Evolutionary conservation across 768 basidiomycete species (phyloP).

Genomic region (Rhodosporidiobolus sp.): DNA sequence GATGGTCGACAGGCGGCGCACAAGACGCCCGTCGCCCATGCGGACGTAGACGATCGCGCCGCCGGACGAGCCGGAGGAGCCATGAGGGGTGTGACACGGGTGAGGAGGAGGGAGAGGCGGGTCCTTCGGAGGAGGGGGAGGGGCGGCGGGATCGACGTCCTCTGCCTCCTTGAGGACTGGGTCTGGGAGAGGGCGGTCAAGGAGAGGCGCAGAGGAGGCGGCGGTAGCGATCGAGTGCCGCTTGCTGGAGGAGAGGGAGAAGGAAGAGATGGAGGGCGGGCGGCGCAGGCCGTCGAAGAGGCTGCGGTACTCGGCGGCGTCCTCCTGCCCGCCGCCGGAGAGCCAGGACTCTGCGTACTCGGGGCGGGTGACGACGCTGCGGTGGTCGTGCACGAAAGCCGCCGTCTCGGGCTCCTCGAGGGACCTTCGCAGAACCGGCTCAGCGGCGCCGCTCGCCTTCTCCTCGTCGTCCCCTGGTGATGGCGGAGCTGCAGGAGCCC

Average conservation of each 20-base stretch:
- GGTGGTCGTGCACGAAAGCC: no score
- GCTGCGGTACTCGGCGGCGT: neutral
- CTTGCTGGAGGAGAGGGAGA: neutral
- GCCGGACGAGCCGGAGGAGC: constrained; percentile 10
- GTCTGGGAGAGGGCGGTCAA: neutral
- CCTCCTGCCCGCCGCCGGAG: no score
- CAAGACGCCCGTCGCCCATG: constrained; percentile 21
- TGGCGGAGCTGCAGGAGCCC: neutral
- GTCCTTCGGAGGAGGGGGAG: neutral
- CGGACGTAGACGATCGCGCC: constrained; percentile 23
- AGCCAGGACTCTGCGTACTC: no score
- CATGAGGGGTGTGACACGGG: neutral
- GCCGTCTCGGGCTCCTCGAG: neutral
- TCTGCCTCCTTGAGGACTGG: neutral
- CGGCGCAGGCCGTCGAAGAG: constrained; percentile 1
- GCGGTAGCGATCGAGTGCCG: neutral
- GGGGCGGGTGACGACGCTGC: neutral
- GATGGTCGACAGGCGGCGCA: constrained; percentile 25
- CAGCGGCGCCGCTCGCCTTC: no score
- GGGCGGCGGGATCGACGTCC: neutral
- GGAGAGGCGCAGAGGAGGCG: neutral
- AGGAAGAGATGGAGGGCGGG: neutral
- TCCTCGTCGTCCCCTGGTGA: neutral
- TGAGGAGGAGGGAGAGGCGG: neutral
- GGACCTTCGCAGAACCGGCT: neutral